These are phyloP conservation scores for Talaromyces sp. DNA, from an alignment of 2,329 filamentous ascomycete genomes.

Conservation along the genomic window DNA sequence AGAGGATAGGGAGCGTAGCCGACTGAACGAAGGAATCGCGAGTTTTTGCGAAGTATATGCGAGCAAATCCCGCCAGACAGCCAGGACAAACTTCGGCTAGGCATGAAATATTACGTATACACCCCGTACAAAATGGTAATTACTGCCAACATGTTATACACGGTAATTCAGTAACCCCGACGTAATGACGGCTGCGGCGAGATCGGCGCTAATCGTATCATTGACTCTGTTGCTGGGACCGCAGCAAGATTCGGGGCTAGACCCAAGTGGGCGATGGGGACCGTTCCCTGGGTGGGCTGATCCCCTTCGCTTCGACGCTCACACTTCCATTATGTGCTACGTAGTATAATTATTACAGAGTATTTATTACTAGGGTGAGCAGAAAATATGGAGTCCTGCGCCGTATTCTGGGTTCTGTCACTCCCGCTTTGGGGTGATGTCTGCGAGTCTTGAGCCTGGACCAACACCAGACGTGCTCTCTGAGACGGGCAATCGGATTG, in stretches of 20 bases:
- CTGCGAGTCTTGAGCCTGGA: background rate
- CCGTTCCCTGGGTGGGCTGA: background rate
- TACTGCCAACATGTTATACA: background rate
- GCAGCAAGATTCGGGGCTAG: background rate
- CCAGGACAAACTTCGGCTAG: background rate
- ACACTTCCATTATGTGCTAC: background rate
- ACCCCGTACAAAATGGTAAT: background rate
- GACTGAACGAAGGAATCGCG: background rate
- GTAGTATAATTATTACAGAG: no score
- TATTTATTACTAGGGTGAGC: background rate
- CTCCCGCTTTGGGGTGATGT: background rate
- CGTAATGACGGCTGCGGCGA: background rate
- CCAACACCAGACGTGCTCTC: background rate
- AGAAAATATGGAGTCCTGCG: background rate
- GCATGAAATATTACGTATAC: background rate
- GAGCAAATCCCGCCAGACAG: background rate
- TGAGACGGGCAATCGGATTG: background rate
- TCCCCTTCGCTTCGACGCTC: background rate
- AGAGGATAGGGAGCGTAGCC: background rate
- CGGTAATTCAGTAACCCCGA: background rate
- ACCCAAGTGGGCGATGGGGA: background rate
- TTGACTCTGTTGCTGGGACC: slow-evolving; percentile 5
- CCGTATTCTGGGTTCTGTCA: background rate
- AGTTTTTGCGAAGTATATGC: background rate
- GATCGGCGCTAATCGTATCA: slow-evolving; percentile 11